phyloP scores from a whole-genome alignment of 192 early-diverging fungal species.

The Linnemannia schmuckeri region DNA sequence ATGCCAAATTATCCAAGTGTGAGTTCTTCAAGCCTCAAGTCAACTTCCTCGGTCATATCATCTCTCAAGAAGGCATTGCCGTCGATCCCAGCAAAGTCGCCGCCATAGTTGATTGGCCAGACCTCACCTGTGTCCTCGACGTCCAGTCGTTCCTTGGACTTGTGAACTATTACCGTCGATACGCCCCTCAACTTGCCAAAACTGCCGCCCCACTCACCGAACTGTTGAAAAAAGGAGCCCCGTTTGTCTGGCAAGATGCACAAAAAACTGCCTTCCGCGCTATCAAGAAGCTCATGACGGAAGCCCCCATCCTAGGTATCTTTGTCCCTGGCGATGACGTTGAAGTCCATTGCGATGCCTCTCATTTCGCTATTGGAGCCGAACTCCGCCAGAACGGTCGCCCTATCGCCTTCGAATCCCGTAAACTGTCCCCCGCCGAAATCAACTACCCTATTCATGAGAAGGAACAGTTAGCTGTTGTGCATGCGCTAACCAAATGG shows the following conservation, averaged over 20 bases:
- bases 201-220: slow-evolving; percentile 16
- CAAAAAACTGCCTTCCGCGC: slow-evolving; percentile 1
- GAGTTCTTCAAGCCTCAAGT: neutral
- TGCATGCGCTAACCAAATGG: no score
- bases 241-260: slow-evolving; percentile 30
- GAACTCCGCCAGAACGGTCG: slow-evolving; percentile 21
- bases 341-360: slow-evolving; percentile 23
- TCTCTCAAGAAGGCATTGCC: slow-evolving; percentile 4
- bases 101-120: slow-evolving; percentile 36
- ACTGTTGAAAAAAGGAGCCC: slow-evolving; percentile 34
- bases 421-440: slow-evolving; percentile 34
- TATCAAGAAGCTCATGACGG: slow-evolving; percentile 2
- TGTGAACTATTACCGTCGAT: slow-evolving; percentile 47
- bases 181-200: slow-evolving; percentile 24
- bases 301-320: slow-evolving; percentile 6
- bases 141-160: slow-evolving; percentile 49
- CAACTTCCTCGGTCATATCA: neutral
- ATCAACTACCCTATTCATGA: slow-evolving; percentile 2
- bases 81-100: slow-evolving; percentile 31
- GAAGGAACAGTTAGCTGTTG: neutral
- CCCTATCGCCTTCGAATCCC: slow-evolving; percentile 37
- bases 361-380: slow-evolving; percentile 6
- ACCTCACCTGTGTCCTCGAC: slow-evolving; percentile 16
- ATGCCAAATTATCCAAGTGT: slow-evolving; percentile 4
- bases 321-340: neutral